Evolutionary conservation across 2,329 filamentous ascomycete species (phyloP).

Genomic region (Pseudogymnoascus sp.): DNA sequence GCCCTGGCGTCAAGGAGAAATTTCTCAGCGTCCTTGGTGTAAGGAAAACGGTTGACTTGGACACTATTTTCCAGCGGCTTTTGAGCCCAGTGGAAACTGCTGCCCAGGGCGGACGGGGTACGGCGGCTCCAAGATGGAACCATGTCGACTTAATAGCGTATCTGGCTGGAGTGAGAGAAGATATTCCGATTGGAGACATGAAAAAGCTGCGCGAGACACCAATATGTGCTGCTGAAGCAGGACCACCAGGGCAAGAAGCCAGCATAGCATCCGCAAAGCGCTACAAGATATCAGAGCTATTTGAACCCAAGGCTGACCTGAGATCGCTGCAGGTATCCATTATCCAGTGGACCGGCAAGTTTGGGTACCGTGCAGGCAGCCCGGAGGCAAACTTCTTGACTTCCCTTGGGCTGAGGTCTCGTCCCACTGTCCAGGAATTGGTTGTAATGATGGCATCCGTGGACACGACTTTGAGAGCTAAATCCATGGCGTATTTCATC

Average conservation of each 20-base stretch:
- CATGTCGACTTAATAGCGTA: slow-evolving; percentile 95
- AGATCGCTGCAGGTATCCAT: slow-evolving; percentile 65
- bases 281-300: slow-evolving; percentile 71
- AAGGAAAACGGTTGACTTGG: slow-evolving; percentile 88
- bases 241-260: slow-evolving; percentile 45
- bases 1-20: slow-evolving; percentile 81
- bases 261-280: slow-evolving; percentile 43
- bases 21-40: slow-evolving; percentile 77
- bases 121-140: slow-evolving; percentile 62
- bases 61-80: slow-evolving; percentile 84
- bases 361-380: slow-evolving; percentile 54
- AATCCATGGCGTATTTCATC: slow-evolving; percentile 74
- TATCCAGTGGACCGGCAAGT: slow-evolving; percentile 68
- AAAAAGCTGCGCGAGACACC: slow-evolving; percentile 67
- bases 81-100: slow-evolving; percentile 50
- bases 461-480: slow-evolving; percentile 50
- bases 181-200: slow-evolving; percentile 79
- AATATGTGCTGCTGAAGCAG: slow-evolving; percentile 72
- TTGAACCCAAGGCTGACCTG: slow-evolving; percentile 66
- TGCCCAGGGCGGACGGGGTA: slow-evolving; percentile 34
- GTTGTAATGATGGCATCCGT: slow-evolving; percentile 67
- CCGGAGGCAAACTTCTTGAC: slow-evolving; percentile 68
- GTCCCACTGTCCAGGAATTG: slow-evolving; percentile 65
- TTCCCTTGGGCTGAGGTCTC: slow-evolving; percentile 62
- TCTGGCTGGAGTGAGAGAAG: slow-evolving; percentile 76